Evolutionary conservation across 176 grass and related monocot species (phyloP), one percentile per base, ranked within the genome.

Genomic region (Hyparrhenia diplandra): DNA sequence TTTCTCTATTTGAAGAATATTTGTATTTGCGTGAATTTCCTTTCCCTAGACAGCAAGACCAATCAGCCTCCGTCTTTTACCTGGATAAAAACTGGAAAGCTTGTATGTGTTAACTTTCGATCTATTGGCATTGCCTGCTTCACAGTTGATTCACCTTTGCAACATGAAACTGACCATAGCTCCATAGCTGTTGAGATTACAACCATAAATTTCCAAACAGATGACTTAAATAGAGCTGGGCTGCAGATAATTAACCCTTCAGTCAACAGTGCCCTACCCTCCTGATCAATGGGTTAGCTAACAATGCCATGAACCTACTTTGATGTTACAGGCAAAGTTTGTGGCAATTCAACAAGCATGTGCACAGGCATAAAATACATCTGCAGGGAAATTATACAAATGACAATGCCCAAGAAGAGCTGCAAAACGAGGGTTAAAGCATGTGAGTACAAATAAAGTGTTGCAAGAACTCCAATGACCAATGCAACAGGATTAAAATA

Each of bases 311-410:
- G 21, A 60, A 25, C 57, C 79, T 89, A 89, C 60, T 86, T 89
- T 16, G 88, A 73, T 67, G 79, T 42, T 74, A 73, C 67, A 51
- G 79, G 74, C 39, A 90, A 62, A 62, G 79, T 74, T 86, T 90
- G 88, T 74, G 90, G 92, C 65, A 98, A 92, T 52, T 92, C 88
- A 49, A 98, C 78, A 58, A 94, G 86, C 95, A 81, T 74, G 73
- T 87, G 92, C 41, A 88, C 86, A 69, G 95, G 95, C 84, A 93
- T 90, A 88, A 98, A 98, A 89, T 98, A 98, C 95, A 98, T 92
- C 51, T 98, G 92, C 85, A 98, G 63, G 36, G 92, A 95, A 76
- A 93, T 91, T 88, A 95, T 98, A 87, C 92, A 98, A 69, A 98
- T 93, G 49, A 93, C 42, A 84, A 98, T 93, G 82, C 96, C 96